These are phyloP conservation scores for Quercus bicolor DNA, from an alignment of 306 rosid species.

Conservation along the genomic window DNA sequence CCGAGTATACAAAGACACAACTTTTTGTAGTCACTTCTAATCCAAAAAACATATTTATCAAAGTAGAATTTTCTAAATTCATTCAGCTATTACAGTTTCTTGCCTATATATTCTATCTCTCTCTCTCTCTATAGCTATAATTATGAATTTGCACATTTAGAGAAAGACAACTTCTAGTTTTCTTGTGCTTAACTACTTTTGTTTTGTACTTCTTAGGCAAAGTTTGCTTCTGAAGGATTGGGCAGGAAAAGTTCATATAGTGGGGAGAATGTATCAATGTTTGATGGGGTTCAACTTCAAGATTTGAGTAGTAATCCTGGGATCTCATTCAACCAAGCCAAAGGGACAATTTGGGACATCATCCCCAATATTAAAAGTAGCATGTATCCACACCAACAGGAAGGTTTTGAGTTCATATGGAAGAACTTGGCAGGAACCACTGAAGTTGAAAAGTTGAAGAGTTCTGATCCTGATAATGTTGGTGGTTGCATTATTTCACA, in stretches of 20 bases:
- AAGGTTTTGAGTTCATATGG: conserved; percentile 47
- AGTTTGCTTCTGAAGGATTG: not conserved
- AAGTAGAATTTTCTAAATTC: too few species aligned
- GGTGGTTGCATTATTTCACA: conserved; percentile 46
- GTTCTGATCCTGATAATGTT: not conserved
- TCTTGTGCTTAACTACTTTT: not conserved
- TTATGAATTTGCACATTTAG: too few species aligned
- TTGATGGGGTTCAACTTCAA: conserved; percentile 5
- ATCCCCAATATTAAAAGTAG: conserved; percentile 28
- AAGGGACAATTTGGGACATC: conserved; percentile 40
- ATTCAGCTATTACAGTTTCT: too few species aligned
- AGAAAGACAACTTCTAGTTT: not conserved
- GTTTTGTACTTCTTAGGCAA: conserved; percentile 11
- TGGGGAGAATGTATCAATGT: not conserved
- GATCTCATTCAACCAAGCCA: not conserved
- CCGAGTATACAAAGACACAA: too few species aligned
- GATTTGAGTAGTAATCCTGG: not conserved
- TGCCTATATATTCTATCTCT: too few species aligned
- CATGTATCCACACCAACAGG: conserved; percentile 38
- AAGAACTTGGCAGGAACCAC: conserved; percentile 27
- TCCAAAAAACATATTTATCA: too few species aligned
- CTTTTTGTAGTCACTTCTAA: too few species aligned
- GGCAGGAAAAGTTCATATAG: not conserved
- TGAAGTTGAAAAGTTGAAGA: conserved; percentile 17
- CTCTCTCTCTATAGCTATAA: too few species aligned